Evolutionary conservation across 371 early-diverging fungal species (phyloP).

Genomic region (Catenaria anguillulae): DNA sequence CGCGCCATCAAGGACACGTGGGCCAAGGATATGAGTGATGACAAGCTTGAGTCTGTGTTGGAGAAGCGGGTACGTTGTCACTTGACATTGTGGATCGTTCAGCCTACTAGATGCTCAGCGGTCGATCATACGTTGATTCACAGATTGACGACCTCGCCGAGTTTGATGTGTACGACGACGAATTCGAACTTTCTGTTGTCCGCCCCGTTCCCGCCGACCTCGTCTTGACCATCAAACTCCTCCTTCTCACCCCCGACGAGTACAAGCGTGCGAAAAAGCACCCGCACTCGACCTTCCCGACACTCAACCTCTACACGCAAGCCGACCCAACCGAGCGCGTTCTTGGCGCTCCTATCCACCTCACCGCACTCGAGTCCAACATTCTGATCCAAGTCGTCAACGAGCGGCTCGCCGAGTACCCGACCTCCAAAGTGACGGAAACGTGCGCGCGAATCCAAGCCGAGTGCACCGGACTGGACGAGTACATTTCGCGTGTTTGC

Average conservation of each 20-base stretch:
- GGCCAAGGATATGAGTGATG: neutral
- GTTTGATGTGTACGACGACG: neutral
- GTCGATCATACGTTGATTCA: neutral
- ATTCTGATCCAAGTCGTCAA: neutral
- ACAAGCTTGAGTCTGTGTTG: neutral
- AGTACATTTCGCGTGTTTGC: too few species aligned
- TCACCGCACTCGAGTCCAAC: neutral
- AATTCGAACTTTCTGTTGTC: neutral
- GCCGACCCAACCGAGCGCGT: neutral
- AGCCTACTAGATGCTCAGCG: too few species aligned
- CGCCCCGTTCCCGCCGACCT: constrained; percentile 4
- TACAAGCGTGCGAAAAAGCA: neutral
- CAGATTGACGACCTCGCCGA: neutral
- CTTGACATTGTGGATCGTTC: too few species aligned
- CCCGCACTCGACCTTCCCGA: neutral
- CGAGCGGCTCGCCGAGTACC: neutral
- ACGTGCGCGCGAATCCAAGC: too few species aligned
- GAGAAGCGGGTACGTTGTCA: neutral
- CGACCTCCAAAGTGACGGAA: neutral
- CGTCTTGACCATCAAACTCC: neutral
- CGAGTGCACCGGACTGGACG: too few species aligned
- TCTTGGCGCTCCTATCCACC: neutral
- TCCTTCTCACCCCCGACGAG: neutral
- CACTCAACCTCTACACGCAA: neutral
- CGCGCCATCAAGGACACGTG: too few species aligned